Evolutionary conservation across 108 stramenopile genomes (phyloP).

Genomic region (Nitzschia sp.): DNA sequence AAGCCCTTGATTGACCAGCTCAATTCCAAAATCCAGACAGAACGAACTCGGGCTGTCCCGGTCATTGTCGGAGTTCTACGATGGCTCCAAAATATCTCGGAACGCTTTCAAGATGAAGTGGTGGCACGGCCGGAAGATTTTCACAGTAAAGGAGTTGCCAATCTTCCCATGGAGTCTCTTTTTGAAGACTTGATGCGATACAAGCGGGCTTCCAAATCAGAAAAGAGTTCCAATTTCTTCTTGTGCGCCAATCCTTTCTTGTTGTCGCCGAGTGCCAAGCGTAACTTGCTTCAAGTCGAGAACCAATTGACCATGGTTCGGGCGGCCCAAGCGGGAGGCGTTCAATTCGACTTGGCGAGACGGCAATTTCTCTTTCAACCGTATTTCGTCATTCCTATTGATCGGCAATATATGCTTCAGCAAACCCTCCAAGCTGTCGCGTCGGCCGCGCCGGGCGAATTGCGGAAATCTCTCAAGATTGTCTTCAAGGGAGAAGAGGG

Average conservation of each 20-base stretch:
- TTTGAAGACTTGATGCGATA: constrained; percentile 56
- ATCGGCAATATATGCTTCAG: constrained; percentile 64
- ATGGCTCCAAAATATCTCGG: constrained; percentile 62
- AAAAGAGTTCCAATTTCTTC: constrained; percentile 55
- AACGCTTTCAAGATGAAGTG: constrained; percentile 35
- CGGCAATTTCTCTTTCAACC: constrained; percentile 57
- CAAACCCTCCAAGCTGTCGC: constrained; percentile 68
- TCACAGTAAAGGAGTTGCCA: constrained; percentile 56
- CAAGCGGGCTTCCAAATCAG: constrained; percentile 44
- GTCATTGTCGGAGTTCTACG: constrained; percentile 61
- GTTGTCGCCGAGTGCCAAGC: constrained; percentile 59
- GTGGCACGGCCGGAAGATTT: constrained; percentile 63
- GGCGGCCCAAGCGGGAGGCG: constrained; percentile 40
- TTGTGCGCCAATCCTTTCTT: constrained; percentile 66
- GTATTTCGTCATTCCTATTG: constrained; percentile 68
- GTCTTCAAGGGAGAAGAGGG: constrained; percentile 92
- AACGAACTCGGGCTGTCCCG: constrained; percentile 46
- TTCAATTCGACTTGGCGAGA: constrained; percentile 30
- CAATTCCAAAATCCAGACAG: constrained; percentile 6
- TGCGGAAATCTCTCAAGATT: constrained; percentile 75
- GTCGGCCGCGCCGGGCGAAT: constrained; percentile 55
- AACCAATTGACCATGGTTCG: constrained; percentile 66
- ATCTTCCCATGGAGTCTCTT: constrained; percentile 54
- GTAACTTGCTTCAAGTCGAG: constrained; percentile 71
- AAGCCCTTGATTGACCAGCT: constrained; percentile 59